Percentiles rank a stretch among this genome's conserved stretches.
phyloP scores from a whole-genome alignment of 768 basidiomycete species.

The Pleurotus cornucopiae region DNA sequence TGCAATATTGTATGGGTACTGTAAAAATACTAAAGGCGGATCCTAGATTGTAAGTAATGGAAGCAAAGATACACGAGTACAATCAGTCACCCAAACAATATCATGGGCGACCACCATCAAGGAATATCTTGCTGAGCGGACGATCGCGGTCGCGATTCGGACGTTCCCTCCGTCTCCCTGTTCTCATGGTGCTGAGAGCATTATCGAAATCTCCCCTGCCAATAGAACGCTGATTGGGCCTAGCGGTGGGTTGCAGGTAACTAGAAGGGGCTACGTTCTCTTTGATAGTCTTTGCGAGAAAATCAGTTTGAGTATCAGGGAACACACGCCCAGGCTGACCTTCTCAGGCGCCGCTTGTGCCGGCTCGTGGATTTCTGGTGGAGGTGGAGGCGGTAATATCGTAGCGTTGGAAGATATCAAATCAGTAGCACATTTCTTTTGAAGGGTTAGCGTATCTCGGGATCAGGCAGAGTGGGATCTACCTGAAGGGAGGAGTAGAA shows the following conservation, averaged over 20 bases:
- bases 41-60: no score
- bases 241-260: constrained; percentile 22
- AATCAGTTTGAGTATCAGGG: not conserved
- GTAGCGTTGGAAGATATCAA: constrained; percentile 49
- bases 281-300: constrained; percentile 39
- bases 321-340: constrained; percentile 13
- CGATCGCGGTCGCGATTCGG: constrained; percentile 25
- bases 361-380: constrained; percentile 19
- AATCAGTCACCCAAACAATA: no score
- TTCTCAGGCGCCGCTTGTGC: constrained; percentile 16
- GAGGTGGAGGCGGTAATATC: constrained; percentile 19
- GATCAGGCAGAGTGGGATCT: not conserved
- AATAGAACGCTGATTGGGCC: constrained; percentile 43
- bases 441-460: constrained; percentile 3
- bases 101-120: constrained; percentile 50
- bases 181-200: constrained; percentile 76
- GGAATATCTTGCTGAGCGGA: constrained; percentile 76
- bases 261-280: constrained; percentile 19
- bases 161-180: constrained; percentile 53
- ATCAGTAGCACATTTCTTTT: constrained; percentile 69
- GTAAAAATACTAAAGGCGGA: no score
- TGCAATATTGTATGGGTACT: no score
- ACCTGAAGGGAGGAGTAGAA: constrained; percentile 76
- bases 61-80: no score
- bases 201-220: constrained; percentile 81